Evolutionary conservation across 495 filamentous ascomycete genomes (phyloP), one percentile per base, ranked within the genome.

Genomic region (Penicillium silybi): DNA sequence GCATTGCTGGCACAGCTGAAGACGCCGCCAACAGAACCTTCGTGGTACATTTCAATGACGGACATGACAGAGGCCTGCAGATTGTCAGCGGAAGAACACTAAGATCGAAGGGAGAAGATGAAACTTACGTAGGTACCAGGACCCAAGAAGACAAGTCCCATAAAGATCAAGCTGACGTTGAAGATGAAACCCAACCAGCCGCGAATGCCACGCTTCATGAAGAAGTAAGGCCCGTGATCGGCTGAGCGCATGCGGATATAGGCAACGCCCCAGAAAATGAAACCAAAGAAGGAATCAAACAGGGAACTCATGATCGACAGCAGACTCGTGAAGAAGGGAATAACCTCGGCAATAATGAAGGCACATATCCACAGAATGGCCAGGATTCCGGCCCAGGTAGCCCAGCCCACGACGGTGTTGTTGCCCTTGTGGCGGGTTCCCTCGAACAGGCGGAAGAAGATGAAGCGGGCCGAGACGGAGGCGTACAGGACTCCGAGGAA

Each of bases 271-370:
- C 90, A 95, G 78, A 93, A 95, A 60, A 95, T 92, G 71, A 92
- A 95, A 16, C 90, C 90, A 53, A 95, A 95, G 73, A 93, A 95
- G 20, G 86, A 90, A 67, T 95, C 90, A 59, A 95, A 95, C 13
- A 95, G 80, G 16, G 88, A 88, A 56, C 88, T 92, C 88, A 95
- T 91, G 46, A 95, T 79, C 7, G 85, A 86, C 9, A 92, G 75
- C 32, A 95, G 75, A 45, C 88, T 87, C 22, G 85, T 85, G 73
- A 95, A 95, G 80, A 95, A 95, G 0, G 90, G 90, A 58, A 95
- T 93, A 41, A 92, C 87, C 58, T 93, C 87, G 2, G 90, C 88
- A 54, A 93, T 87, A 61, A 95, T 80, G 71, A 90, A 93, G 35
- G 88, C 89, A 7, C 81, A 32, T 34, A 89, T 63, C 90, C 90